A percentile compares a stretch with the other conserved stretches of the same genome.
phyloP scores from a whole-genome alignment of 441 rosid genomes.

The Theobroma grandiflorum region DNA sequence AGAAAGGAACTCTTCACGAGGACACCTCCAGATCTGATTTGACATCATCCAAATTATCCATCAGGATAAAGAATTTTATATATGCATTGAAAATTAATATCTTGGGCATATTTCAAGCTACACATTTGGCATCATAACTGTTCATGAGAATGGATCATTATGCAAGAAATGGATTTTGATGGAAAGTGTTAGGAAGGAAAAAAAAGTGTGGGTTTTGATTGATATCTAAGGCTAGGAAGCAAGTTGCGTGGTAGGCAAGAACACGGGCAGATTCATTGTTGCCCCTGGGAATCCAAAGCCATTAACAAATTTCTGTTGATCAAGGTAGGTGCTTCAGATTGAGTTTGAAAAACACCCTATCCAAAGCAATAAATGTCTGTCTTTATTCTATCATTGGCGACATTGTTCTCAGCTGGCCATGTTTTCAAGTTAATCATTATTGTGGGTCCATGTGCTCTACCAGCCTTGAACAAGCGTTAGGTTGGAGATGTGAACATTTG shows the following conservation, averaged over 20 bases:
- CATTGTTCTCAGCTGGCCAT: background rate
- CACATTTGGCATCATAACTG: too few species aligned
- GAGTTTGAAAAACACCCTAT: background rate
- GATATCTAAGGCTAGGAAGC: too few species aligned
- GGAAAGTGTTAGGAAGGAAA: too few species aligned
- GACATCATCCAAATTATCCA: slow-evolving; percentile 6
- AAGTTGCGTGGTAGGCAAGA: too few species aligned
- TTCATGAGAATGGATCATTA: too few species aligned
- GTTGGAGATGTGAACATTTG: background rate
- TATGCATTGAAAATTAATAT: too few species aligned
- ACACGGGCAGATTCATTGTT: too few species aligned
- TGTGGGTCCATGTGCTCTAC: background rate
- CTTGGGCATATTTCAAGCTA: too few species aligned
- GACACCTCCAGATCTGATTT: background rate
- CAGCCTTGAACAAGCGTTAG: background rate
- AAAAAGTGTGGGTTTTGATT: too few species aligned
- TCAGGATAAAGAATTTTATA: background rate
- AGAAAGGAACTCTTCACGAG: background rate
- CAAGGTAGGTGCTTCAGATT: background rate
- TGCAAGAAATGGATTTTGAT: too few species aligned
- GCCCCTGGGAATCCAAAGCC: background rate
- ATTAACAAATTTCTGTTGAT: background rate
- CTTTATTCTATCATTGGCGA: background rate
- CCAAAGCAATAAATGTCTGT: background rate
- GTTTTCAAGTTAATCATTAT: too few species aligned